phyloP scores from a whole-genome alignment of 2,329 filamentous ascomycete genomes.

The Diplodia seriata region DNA sequence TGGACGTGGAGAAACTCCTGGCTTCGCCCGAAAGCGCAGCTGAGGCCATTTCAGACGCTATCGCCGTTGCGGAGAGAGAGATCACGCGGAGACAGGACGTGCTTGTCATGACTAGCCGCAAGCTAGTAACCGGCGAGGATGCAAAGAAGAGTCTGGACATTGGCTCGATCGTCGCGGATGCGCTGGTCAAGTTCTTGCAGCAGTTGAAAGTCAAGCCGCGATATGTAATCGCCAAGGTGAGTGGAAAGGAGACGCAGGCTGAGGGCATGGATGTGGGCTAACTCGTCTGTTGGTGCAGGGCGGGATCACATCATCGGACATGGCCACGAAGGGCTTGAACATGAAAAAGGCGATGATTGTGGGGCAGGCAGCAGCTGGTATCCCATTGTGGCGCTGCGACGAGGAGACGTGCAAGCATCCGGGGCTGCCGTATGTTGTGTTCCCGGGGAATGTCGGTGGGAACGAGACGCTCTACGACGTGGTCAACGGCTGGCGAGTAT shows the following conservation, averaged over 20 bases:
- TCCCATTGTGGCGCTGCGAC: conserved; percentile 66
- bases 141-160: conserved; percentile 62
- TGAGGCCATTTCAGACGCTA: conserved; percentile 48
- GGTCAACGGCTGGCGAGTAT: conserved; percentile 49
- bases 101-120: conserved; percentile 65
- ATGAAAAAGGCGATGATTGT: conserved; percentile 63
- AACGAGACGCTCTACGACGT: conserved; percentile 56
- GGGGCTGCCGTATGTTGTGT: conserved; percentile 64
- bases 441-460: conserved; percentile 65
- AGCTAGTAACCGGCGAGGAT: conserved; percentile 58
- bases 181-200: conserved; percentile 59
- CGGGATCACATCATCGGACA: conserved; percentile 66
- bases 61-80: conserved; percentile 38
- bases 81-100: conserved; percentile 60
- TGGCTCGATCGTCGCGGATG: conserved; percentile 59
- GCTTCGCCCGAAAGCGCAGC: conserved; percentile 45
- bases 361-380: conserved; percentile 64
- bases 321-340: conserved; percentile 62
- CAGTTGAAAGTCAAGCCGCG: conserved; percentile 57
- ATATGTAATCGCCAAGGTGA: conserved; percentile 62
- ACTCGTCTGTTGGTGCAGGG: conserved; percentile 46
- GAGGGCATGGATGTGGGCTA: background rate
- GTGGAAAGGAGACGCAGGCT: background rate
- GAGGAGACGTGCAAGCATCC: conserved; percentile 59
- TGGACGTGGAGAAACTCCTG: conserved; percentile 59